phyloP scores from a whole-genome alignment of 139 green algal genomes.

The Coccomyxa sp. region DNA sequence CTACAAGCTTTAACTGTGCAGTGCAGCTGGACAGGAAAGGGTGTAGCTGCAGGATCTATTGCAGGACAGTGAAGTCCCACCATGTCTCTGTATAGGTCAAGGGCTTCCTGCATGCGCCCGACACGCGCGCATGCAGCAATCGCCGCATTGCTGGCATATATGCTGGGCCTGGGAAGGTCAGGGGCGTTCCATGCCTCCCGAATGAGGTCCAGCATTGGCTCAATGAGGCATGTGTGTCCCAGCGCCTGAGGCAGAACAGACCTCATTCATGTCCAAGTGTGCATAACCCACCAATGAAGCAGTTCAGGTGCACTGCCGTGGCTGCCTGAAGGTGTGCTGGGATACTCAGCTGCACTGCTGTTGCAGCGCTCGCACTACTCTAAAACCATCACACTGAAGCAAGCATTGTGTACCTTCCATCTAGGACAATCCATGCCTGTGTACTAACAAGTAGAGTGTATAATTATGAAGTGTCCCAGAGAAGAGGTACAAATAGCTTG shows the following conservation, averaged over 20 bases:
- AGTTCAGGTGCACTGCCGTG: neutral
- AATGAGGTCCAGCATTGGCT: slow-evolving; percentile 2
- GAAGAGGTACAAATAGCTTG: neutral
- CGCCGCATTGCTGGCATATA: slow-evolving; percentile 11
- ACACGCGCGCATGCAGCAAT: slow-evolving; percentile 5
- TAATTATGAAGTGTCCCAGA: neutral
- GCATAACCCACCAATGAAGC: neutral
- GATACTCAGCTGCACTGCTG: too few species aligned
- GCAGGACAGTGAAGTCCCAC: neutral
- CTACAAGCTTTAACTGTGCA: neutral
- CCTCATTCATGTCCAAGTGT: neutral
- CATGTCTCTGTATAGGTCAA: slow-evolving; percentile 2
- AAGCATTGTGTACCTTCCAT: neutral
- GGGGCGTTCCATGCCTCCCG: neutral
- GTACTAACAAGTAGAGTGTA: neutral
- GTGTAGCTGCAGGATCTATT: neutral
- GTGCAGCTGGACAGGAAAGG: neutral
- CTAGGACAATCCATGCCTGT: neutral
- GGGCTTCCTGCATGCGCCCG: neutral
- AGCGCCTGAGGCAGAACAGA: neutral
- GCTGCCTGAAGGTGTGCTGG: too few species aligned
- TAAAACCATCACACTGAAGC: too few species aligned
- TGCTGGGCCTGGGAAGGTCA: neutral
- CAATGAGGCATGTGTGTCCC: slow-evolving; percentile 5
- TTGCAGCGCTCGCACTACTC: too few species aligned